Percentiles rank a stretch among this genome's conserved stretches.
These are phyloP conservation scores for Oryza coarctata DNA, from an alignment of 176 grass and related monocot genomes.

Conservation along the genomic window DNA sequence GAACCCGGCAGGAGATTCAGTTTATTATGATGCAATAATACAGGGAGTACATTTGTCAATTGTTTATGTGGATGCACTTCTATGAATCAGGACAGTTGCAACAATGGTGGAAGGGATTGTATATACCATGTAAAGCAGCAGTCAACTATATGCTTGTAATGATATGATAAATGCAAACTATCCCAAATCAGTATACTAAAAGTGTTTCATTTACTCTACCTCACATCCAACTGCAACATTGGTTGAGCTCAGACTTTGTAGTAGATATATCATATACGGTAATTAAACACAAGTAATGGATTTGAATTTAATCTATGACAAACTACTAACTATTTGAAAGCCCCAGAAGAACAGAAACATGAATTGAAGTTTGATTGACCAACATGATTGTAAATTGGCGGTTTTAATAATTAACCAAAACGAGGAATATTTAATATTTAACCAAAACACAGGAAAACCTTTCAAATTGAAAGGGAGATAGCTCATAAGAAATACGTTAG, in stretches of 20 bases:
- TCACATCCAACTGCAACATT: neutral
- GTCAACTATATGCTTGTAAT: neutral
- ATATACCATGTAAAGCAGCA: neutral
- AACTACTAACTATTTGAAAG: neutral
- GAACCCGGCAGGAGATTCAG: neutral
- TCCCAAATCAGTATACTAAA: neutral
- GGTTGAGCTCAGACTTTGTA: neutral
- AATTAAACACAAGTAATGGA: neutral
- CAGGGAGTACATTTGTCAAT: neutral
- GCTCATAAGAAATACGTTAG: neutral
- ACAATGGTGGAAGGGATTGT: neutral
- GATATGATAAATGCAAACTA: neutral
- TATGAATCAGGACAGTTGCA: neutral
- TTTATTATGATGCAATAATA: neutral
- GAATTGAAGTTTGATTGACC: neutral
- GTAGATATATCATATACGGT: neutral
- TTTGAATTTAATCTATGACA: neutral
- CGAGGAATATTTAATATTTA: neutral
- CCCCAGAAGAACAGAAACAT: neutral
- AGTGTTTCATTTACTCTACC: neutral
- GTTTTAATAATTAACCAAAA: neutral
- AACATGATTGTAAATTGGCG: neutral
- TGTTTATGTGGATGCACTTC: neutral
- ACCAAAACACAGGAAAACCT: neutral
- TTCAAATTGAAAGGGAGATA: neutral